Evolutionary conservation across 805 yeast genomes (phyloP).

Genomic region (Monosporozyma servazzii): DNA sequence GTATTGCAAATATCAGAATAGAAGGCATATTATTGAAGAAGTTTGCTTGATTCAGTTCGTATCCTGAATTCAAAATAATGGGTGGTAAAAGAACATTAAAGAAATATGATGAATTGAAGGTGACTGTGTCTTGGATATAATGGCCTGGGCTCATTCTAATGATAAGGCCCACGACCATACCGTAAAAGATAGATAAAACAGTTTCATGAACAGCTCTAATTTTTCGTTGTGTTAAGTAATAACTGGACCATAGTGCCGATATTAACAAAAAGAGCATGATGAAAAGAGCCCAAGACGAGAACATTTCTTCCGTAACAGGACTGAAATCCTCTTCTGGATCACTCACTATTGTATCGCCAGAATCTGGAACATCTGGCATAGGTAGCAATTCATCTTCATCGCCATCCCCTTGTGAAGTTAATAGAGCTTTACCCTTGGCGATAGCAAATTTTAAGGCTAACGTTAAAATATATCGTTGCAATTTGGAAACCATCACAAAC

Average conservation of each 20-base stretch:
- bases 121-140: conserved; percentile 92
- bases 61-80: conserved; percentile 90
- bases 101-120: conserved; percentile 88
- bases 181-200: conserved; percentile 88
- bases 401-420: conserved; percentile 14
- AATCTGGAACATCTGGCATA: conserved; percentile 19
- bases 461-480: conserved; percentile 3
- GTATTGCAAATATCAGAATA: conserved; percentile 87
- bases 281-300: conserved; percentile 94
- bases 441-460: conserved; percentile 2
- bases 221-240: conserved; percentile 80
- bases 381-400: conserved; percentile 35
- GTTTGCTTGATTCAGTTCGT: conserved; percentile 91
- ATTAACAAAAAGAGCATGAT: conserved; percentile 72
- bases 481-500: not conserved
- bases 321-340: conserved; percentile 59
- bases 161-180: conserved; percentile 89
- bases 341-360: conserved; percentile 32
- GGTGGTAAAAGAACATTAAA: conserved; percentile 94
- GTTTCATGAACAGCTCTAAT: conserved; percentile 97
- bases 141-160: conserved; percentile 92
- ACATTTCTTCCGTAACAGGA: conserved; percentile 90
- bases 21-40: conserved; percentile 88
- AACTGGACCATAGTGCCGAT: conserved; percentile 90
- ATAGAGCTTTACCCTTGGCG: conserved; percentile 1